Percentiles rank a stretch among this genome's conserved stretches.
These are phyloP conservation scores for Exophiala calicioides DNA, from an alignment of 2,329 filamentous ascomycete species.

Conservation along the genomic window DNA sequence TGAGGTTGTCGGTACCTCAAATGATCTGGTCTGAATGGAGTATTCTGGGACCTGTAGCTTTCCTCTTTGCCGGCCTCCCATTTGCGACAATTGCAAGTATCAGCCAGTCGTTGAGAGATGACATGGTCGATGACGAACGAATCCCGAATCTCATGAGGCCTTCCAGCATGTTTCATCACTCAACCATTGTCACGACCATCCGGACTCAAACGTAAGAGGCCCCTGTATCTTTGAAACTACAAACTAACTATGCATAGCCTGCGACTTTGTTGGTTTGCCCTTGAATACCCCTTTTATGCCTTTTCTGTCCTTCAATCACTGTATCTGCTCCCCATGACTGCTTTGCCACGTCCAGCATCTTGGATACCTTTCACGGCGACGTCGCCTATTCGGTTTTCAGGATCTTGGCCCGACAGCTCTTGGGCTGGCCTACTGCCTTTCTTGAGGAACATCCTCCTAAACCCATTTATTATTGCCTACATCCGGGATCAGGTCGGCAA, in stretches of 20 bases:
- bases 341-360: slow-evolving; percentile 36
- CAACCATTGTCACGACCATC: slow-evolving; percentile 36
- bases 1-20: slow-evolving; percentile 36
- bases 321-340: slow-evolving; percentile 39
- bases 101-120: slow-evolving; percentile 16
- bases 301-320: slow-evolving; percentile 47
- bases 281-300: slow-evolving; percentile 46
- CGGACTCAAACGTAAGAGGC: slow-evolving; percentile 16
- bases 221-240: not conserved
- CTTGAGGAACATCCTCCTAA: slow-evolving; percentile 34
- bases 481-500: slow-evolving; percentile 17
- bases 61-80: slow-evolving; percentile 46
- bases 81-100: slow-evolving; percentile 8
- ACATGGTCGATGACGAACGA: slow-evolving; percentile 8
- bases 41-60: slow-evolving; percentile 37
- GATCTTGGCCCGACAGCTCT: slow-evolving; percentile 35
- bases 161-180: slow-evolving; percentile 31
- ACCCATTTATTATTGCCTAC: slow-evolving; percentile 35
- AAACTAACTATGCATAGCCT: slow-evolving; percentile 36
- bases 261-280: slow-evolving; percentile 38
- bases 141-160: slow-evolving; percentile 14
- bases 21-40: slow-evolving; percentile 41
- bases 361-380: slow-evolving; percentile 41
- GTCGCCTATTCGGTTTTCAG: slow-evolving; percentile 39
- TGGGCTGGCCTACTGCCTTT: slow-evolving; percentile 33